phyloP scores from a whole-genome alignment of 768 basidiomycete species.

The Suillus luteus region DNA sequence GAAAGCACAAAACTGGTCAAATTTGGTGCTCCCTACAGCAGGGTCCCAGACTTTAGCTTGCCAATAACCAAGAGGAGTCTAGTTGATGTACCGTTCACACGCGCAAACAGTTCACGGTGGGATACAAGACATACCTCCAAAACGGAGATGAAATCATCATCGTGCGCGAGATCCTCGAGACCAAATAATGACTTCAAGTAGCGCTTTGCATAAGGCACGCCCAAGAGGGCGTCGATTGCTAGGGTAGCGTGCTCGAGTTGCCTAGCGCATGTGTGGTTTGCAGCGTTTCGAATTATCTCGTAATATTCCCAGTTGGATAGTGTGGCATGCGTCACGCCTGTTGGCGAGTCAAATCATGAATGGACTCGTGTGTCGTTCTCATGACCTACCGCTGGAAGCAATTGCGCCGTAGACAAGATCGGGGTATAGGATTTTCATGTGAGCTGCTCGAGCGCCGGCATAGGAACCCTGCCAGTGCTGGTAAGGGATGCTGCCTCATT shows the following conservation, averaged over 20 bases:
- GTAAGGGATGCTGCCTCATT: neutral
- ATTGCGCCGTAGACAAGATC: slow-evolving; percentile 89
- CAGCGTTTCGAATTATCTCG: slow-evolving; percentile 74
- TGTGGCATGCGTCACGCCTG: slow-evolving; percentile 84
- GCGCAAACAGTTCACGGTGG: slow-evolving; percentile 15
- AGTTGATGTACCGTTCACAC: slow-evolving; percentile 8
- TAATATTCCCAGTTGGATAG: slow-evolving; percentile 87
- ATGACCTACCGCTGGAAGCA: slow-evolving; percentile 71
- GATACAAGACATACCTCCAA: slow-evolving; percentile 49
- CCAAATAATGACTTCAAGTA: slow-evolving; percentile 79
- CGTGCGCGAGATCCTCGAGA: slow-evolving; percentile 61
- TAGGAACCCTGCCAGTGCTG: slow-evolving; percentile 66
- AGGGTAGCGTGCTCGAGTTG: slow-evolving; percentile 59
- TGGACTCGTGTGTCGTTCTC: neutral
- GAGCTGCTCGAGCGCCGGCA: slow-evolving; percentile 90
- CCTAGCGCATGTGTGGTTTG: slow-evolving; percentile 60
- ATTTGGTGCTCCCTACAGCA: slow-evolving; percentile 55
- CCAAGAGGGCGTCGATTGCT: slow-evolving; percentile 64
- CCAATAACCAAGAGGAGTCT: slow-evolving; percentile 72
- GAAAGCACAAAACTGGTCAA: slow-evolving; percentile 68
- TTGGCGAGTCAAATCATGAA: slow-evolving; percentile 7
- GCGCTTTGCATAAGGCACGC: slow-evolving; percentile 44
- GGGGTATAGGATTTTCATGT: slow-evolving; percentile 86
- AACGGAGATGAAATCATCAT: slow-evolving; percentile 77
- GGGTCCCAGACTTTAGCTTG: slow-evolving; percentile 91